Evolutionary conservation across 352 stramenopile genomes (phyloP), one percentile per base, ranked within the genome.

Genomic region (Poterioochromonas sp.): DNA sequence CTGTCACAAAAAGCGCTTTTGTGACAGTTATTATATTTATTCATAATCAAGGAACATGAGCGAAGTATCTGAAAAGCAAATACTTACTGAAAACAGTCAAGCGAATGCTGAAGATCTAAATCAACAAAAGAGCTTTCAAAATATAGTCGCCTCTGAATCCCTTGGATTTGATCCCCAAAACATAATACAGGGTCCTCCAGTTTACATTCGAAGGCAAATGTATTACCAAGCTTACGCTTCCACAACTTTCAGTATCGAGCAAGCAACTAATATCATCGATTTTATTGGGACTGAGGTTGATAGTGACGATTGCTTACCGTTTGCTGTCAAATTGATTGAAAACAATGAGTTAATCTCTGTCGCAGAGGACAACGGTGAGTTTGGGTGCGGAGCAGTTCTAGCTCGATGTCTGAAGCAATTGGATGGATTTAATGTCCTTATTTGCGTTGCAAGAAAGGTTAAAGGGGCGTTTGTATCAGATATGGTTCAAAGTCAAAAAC

Each of bases 311-410:
- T 71, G 62, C 26, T n/a, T 47, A 18, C 29, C 62, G 2, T 71
- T 71, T 44, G 15, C 62, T 22, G 18, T 71, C 1, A 12, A 3
- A 12, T 18, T 71, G 3, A 44, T 71, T 3, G 62, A 71, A 44
- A 29, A 3, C 2, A 29, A 29, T 26, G 34, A 71, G 26, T 8
- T 71, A 1, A 41, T 71, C 5, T 8, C 62, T 22, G 32, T 71
- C 34, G 62, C 62, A 8, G 29, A 71, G 32, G 62, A 71, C 62
- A 71, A 71, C 32, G 62, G 62, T 8, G 62, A 71, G 3, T 71
- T 71, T 29, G 34, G 26, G 11, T 65, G 54, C 26, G 54, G 54
- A 35, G 54, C 8, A 65, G 26, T 65, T 65, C 32, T 71, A 22
- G 11, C 62, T 3, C 5, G 15, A 8, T 32, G 5, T 18, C 11